Conservation (phyloP, 2,329 filamentous ascomycete genomes). For the Bipolaris cookei region DNA sequence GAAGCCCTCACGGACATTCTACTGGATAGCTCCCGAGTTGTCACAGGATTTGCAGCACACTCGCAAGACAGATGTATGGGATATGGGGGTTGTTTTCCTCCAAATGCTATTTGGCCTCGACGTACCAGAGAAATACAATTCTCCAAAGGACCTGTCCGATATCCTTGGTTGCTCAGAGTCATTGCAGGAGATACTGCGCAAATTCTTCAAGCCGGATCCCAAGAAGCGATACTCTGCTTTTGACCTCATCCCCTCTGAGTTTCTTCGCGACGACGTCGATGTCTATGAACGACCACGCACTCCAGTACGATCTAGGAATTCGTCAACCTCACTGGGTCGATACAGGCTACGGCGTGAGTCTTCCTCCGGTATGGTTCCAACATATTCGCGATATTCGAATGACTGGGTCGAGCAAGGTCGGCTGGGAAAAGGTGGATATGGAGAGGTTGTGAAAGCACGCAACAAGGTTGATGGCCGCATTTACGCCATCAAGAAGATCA, state of each 20-base stretch:
- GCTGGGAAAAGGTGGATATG: slow-evolving; percentile 92
- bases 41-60: slow-evolving; percentile 62
- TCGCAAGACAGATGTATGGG: slow-evolving; percentile 92
- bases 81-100: slow-evolving; percentile 86
- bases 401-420: slow-evolving; percentile 91
- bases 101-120: slow-evolving; percentile 93
- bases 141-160: slow-evolving; percentile 75
- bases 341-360: slow-evolving; percentile 46
- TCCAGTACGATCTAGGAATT: slow-evolving; percentile 46
- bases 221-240: slow-evolving; percentile 87
- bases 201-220: slow-evolving; percentile 83
- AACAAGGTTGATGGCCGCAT: slow-evolving; percentile 93
- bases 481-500: slow-evolving; percentile 97
- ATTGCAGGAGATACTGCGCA: slow-evolving; percentile 78
- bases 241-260: slow-evolving; percentile 66
- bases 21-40: slow-evolving; percentile 84
- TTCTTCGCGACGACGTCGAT: slow-evolving; percentile 58
- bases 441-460: slow-evolving; percentile 92
- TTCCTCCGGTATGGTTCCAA: slow-evolving; percentile 36
- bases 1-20: slow-evolving; percentile 72
- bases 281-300: slow-evolving; percentile 47
- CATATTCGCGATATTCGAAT: slow-evolving; percentile 77
- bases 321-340: slow-evolving; percentile 46
- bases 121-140: slow-evolving; percentile 76
- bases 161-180: slow-evolving; percentile 74